phyloP scores from a whole-genome alignment of 306 rosid species.

The Geum urbanum region DNA sequence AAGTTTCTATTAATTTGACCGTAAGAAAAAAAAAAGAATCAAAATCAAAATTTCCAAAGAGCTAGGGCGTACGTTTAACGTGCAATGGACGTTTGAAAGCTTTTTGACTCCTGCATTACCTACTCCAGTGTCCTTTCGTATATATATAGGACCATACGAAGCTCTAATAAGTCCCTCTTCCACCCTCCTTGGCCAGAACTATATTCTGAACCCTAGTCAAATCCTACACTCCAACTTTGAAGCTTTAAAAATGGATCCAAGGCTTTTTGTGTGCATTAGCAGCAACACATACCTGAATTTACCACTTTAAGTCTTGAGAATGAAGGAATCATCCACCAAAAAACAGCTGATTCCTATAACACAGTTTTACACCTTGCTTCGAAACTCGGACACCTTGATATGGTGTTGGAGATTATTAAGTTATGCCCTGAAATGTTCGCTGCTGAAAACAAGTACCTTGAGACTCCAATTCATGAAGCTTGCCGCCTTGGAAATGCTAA shows the following conservation, averaged over 20 bases:
- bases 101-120: background rate
- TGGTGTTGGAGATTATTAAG: slow-evolving; percentile 45
- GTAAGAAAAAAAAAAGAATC: too few relatives aligned
- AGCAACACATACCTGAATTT: slow-evolving; percentile 36
- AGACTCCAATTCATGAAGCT: slow-evolving; percentile 67
- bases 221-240: background rate
- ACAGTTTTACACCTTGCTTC: slow-evolving; percentile 68
- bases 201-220: background rate
- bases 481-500: slow-evolving; percentile 38
- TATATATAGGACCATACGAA: background rate
- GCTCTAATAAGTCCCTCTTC: background rate
- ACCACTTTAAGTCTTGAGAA: slow-evolving; percentile 31
- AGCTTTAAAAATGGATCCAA: slow-evolving; percentile 47
- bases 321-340: slow-evolving; percentile 39
- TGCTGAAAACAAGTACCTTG: slow-evolving; percentile 40
- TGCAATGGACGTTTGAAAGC: background rate
- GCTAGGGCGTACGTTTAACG: background rate
- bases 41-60: background rate
- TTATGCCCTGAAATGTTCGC: slow-evolving; percentile 50
- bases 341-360: slow-evolving; percentile 37
- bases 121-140: background rate
- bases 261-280: slow-evolving; percentile 40
- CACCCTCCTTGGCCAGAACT: background rate
- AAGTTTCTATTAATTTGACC: background rate
- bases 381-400: slow-evolving; percentile 40